A percentile compares a stretch with the other conserved stretches of the same genome.
phyloP scores from a whole-genome alignment of 2,329 filamentous ascomycete genomes.

The Fusarium guadeloupense region DNA sequence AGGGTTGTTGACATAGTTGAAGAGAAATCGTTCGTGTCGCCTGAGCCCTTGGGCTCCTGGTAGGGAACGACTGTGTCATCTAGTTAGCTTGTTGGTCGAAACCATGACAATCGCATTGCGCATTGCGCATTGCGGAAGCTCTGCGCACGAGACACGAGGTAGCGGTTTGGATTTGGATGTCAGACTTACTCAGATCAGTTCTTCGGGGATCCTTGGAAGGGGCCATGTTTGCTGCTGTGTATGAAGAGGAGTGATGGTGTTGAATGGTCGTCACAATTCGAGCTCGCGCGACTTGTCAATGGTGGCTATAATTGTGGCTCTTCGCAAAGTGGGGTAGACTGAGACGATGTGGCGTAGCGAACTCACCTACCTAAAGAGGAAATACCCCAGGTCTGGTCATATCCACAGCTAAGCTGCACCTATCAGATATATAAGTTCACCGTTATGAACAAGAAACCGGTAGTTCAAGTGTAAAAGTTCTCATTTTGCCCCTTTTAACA shows the following conservation, averaged over 20 bases:
- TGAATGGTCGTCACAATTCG: slow-evolving; percentile 35
- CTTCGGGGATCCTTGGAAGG: slow-evolving; percentile 56
- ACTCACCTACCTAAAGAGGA: slow-evolving; percentile 29
- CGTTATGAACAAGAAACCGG: too few relatives aligned
- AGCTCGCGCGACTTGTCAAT: slow-evolving; percentile 31
- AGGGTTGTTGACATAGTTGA: slow-evolving; percentile 79
- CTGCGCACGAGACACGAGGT: too few relatives aligned
- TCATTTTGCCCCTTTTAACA: background rate
- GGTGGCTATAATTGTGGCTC: slow-evolving; percentile 27
- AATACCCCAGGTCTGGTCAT: background rate
- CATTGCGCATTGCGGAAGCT: background rate
- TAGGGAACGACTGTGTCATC: slow-evolving; percentile 82
- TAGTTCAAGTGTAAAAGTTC: background rate
- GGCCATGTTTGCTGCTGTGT: slow-evolving; percentile 47
- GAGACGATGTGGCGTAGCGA: too few relatives aligned
- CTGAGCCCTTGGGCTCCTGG: slow-evolving; percentile 75
- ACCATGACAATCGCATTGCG: slow-evolving; percentile 4
- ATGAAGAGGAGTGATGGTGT: slow-evolving; percentile 19
- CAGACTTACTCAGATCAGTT: slow-evolving; percentile 54
- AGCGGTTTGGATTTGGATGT: background rate
- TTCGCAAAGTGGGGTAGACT: slow-evolving; percentile 11
- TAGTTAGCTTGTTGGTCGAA: slow-evolving; percentile 18
- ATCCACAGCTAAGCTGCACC: background rate
- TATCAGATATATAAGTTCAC: background rate
- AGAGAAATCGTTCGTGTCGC: slow-evolving; percentile 73